Conservation (phyloP, 257 asterid genomes). For the Verbena officinalis region DNA sequence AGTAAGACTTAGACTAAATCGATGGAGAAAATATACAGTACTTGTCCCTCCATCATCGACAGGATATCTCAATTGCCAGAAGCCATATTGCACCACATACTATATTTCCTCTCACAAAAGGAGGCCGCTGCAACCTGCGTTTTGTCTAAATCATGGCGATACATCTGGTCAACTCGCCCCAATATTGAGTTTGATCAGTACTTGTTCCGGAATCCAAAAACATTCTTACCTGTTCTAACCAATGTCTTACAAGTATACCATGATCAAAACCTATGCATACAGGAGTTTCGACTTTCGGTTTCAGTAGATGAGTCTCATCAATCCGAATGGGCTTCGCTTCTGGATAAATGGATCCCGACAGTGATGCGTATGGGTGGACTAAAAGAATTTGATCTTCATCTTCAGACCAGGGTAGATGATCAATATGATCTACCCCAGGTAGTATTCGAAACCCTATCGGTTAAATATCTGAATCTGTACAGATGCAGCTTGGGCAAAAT, state of each 20-base stretch:
- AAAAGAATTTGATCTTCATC: no score
- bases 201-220: neutral
- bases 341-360: neutral
- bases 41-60: neutral
- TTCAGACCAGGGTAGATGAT: no score
- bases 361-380: no score
- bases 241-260: neutral
- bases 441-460: no score
- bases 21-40: no score
- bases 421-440: no score
- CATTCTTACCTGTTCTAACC: neutral
- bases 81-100: neutral
- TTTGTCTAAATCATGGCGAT: neutral
- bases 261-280: neutral
- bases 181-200: no score
- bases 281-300: neutral
- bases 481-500: no score
- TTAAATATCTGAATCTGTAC: no score
- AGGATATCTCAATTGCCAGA: constrained; percentile 1
- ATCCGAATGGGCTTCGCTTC: neutral
- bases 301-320: neutral
- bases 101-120: neutral
- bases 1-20: no score
- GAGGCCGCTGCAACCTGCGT: neutral
- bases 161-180: neutral